phyloP scores from a whole-genome alignment of 257 asterid genomes.

The Solanum clarkiae region DNA sequence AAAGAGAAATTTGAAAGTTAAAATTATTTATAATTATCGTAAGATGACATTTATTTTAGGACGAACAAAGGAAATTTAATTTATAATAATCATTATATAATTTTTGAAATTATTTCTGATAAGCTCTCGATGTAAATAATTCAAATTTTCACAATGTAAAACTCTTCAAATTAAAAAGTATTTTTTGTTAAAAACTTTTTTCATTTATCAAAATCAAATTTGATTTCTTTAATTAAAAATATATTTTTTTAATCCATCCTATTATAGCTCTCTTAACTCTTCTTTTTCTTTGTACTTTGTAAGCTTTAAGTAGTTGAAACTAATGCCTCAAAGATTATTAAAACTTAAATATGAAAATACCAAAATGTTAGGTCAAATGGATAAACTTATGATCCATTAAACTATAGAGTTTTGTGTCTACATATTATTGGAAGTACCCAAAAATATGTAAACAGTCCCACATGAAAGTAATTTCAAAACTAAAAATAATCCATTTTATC shows the following conservation, averaged over 20 bases:
- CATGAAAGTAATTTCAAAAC: background rate
- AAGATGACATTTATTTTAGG: no score
- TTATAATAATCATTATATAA: no score
- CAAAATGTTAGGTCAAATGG: background rate
- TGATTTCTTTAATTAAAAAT: no score
- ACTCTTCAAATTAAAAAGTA: background rate
- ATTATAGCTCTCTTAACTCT: no score
- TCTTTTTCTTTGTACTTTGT: no score
- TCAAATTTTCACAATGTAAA: background rate
- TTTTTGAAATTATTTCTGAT: background rate
- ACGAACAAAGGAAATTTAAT: no score
- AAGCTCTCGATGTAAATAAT: rapidly evolving
- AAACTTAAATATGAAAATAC: background rate
- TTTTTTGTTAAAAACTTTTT: background rate
- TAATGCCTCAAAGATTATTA: background rate
- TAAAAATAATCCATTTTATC: background rate
- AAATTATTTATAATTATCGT: no score
- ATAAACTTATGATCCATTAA: background rate
- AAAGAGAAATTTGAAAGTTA: no score
- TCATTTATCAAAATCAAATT: background rate
- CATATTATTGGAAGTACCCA: background rate
- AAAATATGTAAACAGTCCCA: background rate
- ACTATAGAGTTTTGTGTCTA: background rate
- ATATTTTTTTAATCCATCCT: no score
- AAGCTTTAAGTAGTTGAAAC: background rate